Conservation (phyloP, 73 alveolate species). For the Paramecium octaurelia region DNA sequence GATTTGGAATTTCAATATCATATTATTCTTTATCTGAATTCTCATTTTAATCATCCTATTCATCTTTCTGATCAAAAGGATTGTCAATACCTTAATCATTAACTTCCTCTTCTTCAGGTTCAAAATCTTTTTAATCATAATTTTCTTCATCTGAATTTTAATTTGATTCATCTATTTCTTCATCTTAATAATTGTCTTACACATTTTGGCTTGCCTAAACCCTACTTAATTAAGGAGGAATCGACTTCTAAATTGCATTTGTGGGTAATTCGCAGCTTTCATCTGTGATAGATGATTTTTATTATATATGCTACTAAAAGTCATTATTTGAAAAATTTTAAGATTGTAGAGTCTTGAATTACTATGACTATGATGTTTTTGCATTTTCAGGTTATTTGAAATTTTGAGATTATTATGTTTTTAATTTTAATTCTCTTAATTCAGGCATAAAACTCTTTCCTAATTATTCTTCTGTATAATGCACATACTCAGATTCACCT, state of each 20-base stretch:
- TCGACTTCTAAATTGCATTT: neutral
- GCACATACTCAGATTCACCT: constrained; percentile 12
- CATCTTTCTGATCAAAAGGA: neutral
- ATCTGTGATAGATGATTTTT: neutral
- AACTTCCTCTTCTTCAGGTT: neutral
- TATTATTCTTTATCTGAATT: constrained; percentile 5
- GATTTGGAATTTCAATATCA: neutral
- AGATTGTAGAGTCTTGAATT: neutral
- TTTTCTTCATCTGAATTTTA: neutral
- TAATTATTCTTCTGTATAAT: neutral
- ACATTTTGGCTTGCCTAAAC: neutral
- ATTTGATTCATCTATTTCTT: neutral
- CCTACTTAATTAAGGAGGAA: neutral
- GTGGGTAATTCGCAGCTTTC: neutral
- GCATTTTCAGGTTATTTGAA: neutral
- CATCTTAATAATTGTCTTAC: neutral
- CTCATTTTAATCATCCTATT: neutral
- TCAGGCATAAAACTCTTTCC: constrained; percentile 26
- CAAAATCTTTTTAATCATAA: neutral
- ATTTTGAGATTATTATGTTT: neutral
- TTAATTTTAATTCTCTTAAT: neutral
- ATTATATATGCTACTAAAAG: neutral
- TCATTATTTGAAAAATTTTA: neutral
- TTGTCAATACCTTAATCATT: neutral
- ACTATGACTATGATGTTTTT: neutral